Evolutionary conservation across 2,329 filamentous ascomycete genomes (phyloP).

Genomic region (Aspergillus jensenii): DNA sequence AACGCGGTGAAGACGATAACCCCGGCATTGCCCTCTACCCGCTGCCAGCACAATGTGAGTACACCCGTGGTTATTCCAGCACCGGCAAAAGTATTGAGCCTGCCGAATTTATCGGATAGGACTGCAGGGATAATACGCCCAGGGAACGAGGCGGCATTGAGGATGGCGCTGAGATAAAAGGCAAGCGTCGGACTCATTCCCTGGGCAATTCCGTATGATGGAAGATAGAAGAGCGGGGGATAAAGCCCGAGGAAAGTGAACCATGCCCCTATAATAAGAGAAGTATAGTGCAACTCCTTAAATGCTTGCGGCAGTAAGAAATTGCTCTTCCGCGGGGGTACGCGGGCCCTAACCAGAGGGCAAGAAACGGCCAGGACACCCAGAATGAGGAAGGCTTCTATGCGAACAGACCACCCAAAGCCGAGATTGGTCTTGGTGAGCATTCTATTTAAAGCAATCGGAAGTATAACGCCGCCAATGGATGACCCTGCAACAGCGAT

Average conservation of each 20-base stretch:
- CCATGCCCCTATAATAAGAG: conserved; percentile 22
- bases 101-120: conserved; percentile 30
- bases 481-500: conserved; percentile 49
- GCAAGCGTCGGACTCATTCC: conserved; percentile 24
- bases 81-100: conserved; percentile 17
- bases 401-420: conserved; percentile 55
- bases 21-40: conserved; percentile 21
- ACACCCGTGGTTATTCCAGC: conserved; percentile 27
- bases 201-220: conserved; percentile 24
- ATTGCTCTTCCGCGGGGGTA: conserved; percentile 22
- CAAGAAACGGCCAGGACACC: conserved; percentile 44
- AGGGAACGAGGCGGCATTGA: conserved; percentile 34
- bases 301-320: conserved; percentile 23
- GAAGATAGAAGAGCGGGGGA: conserved; percentile 33
- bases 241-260: conserved; percentile 28
- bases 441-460: conserved; percentile 49
- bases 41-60: conserved; percentile 30
- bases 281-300: conserved; percentile 22
- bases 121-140: conserved; percentile 37
- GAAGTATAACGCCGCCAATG: conserved; percentile 56
- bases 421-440: conserved; percentile 46
- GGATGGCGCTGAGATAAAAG: conserved; percentile 30
- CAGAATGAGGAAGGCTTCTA: conserved; percentile 54
- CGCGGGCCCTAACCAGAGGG: conserved; percentile 10
- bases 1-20: conserved; percentile 32